Conservation (phyloP, 2,329 filamentous ascomycete species). For the Paecilomyces dactylethromorphus region DNA sequence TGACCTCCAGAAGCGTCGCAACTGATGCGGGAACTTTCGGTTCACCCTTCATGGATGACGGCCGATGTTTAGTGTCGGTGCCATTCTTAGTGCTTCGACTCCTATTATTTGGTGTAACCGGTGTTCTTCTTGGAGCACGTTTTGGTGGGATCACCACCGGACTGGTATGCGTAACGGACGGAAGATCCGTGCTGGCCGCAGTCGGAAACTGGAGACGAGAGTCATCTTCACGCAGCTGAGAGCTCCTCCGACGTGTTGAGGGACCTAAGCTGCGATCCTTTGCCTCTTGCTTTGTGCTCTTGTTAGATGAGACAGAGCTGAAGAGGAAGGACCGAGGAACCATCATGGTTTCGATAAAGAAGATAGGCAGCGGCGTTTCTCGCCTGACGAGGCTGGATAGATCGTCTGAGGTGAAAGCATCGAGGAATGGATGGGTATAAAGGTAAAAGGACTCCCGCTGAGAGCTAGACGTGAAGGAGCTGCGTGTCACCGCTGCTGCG, state of each 20-base stretch:
- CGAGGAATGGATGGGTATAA: conserved; percentile 6
- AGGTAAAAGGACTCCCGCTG: neutral
- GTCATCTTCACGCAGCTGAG: neutral
- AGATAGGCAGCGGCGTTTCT: conserved; percentile 12
- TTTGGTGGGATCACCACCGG: conserved; percentile 32
- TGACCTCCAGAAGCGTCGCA: conserved; percentile 53
- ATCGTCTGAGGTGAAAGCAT: conserved; percentile 23
- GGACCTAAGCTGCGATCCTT: conserved; percentile 4
- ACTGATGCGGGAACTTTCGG: conserved; percentile 48
- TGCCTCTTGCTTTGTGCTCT: conserved; percentile 10
- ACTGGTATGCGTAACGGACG: conserved; percentile 16
- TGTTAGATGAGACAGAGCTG: conserved; percentile 22
- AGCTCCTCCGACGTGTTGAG: conserved; percentile 5
- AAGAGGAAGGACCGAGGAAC: conserved; percentile 34
- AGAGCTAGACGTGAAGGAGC: neutral
- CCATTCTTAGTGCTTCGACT: conserved; percentile 13
- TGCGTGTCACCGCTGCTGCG: neutral
- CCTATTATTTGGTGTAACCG: conserved; percentile 9
- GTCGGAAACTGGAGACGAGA: conserved; percentile 11
- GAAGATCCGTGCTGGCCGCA: conserved; percentile 3
- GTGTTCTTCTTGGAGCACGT: conserved; percentile 16
- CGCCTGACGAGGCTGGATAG: conserved; percentile 34
- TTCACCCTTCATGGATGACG: conserved; percentile 22
- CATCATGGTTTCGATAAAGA: conserved; percentile 29
- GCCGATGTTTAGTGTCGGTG: conserved; percentile 14